Conservation (phyloP, 2,329 filamentous ascomycete species). For the Phaeomoniella chlamydospora region DNA sequence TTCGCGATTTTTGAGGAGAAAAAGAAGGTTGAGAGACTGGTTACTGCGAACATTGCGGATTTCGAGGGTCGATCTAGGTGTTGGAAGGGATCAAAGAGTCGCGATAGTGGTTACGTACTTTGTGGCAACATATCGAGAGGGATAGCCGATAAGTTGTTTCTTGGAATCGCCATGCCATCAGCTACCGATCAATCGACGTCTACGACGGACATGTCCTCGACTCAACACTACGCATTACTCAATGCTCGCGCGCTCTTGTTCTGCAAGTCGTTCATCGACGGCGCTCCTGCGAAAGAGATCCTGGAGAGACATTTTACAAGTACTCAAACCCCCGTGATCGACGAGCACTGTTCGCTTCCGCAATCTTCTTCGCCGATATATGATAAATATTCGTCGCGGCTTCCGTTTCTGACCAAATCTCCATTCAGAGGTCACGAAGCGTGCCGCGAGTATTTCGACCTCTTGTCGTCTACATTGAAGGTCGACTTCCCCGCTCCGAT, state of each 20-base stretch:
- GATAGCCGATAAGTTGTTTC: too few species aligned
- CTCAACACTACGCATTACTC: conserved; percentile 1
- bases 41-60: too few species aligned
- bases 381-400: conserved; percentile 1
- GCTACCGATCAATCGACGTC: too few species aligned
- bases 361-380: conserved; percentile 4
- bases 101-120: too few species aligned
- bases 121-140: too few species aligned
- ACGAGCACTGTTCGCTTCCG: conserved; percentile 26
- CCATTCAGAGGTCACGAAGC: conserved; percentile 10
- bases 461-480: conserved; percentile 17
- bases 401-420: neutral
- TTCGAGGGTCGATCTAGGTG: too few species aligned
- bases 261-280: conserved; percentile 7
- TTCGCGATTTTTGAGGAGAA: too few species aligned
- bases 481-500: conserved; percentile 19
- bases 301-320: conserved; percentile 6
- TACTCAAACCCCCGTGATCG: conserved; percentile 13
- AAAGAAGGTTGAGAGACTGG: too few species aligned
- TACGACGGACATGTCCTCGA: too few species aligned
- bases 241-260: conserved; percentile 6
- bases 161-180: too few species aligned
- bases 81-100: too few species aligned
- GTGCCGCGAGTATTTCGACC: conserved; percentile 23
- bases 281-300: conserved; percentile 4